Evolutionary conservation across 2,329 filamentous ascomycete species (phyloP), one percentile per base, ranked within the genome.

Genomic region (Metarhizium guizhouense): DNA sequence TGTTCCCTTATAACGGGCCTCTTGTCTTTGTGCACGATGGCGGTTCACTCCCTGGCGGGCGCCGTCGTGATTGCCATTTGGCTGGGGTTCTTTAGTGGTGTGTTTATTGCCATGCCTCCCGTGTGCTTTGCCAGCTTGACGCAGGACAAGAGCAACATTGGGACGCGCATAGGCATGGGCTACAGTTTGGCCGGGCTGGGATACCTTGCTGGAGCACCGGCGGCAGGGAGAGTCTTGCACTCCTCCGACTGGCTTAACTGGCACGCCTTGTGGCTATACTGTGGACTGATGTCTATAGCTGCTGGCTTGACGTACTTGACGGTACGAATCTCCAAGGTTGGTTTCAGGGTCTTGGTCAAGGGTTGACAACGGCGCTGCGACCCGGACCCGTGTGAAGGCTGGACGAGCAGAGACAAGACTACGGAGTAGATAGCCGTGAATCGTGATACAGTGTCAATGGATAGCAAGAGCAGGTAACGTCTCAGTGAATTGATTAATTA

Each of bases 21-120:
- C 43, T 52, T 70, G 7, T 59, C 69, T n/a, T 61, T 73, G 47
- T 70, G 67, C 58, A 64, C 72, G 63, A 62, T 74, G 4, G 68
- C 67, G 0, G 69, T 73, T 4, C 55, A 64, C 6, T 67, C 59
- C 13, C 60, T 64, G 10, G 68, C 60, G 6, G 67, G 65, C 29
- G 61, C 74, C 20, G 61, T 76, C 14, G 64, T 67, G 4, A 56
- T 68, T 32, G 62, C 69, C 2, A 54, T 75, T 5, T 59, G 74
- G 45, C 68, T 67, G 54, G 74, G 74, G 18, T 74, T 75, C 62
- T 73, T 74, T 60, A 69, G 65, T 25, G 75, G 75, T 47, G 70
- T 72, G 45, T 68, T 76, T 61, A 68, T 76, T 49, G 65, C 20
- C 8, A 11, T 20, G 43, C 20, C n/a, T 20, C 43, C 43, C 4